These are phyloP conservation scores for Hyaloperonospora arabidopsidis DNA, from an alignment of 352 stramenopile species.

Conservation along the genomic window DNA sequence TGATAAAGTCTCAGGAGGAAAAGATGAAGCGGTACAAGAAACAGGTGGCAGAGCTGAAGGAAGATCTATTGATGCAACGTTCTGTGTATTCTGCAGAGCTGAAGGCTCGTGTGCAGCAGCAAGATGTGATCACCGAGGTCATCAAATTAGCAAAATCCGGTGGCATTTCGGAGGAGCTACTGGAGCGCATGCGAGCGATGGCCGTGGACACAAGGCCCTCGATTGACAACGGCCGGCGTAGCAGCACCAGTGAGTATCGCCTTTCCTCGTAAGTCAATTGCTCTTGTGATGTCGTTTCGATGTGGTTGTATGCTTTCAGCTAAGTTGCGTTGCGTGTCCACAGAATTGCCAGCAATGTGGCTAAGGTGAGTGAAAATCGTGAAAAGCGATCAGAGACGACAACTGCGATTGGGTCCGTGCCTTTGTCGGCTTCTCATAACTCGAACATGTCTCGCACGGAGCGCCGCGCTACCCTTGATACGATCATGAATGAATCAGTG, in stretches of 20 bases:
- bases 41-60: constrained; percentile 72
- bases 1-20: constrained; percentile 85
- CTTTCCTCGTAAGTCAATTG: constrained; percentile 26
- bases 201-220: constrained; percentile 63
- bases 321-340: constrained; percentile 13
- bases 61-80: constrained; percentile 72
- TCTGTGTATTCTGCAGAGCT: constrained; percentile 75
- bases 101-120: constrained; percentile 46
- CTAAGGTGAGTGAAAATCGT: constrained; percentile 21
- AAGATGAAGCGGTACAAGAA: constrained; percentile 89
- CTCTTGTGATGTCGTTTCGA: background rate
- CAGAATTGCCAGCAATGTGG: constrained; percentile 15
- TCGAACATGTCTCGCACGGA: constrained; percentile 23
- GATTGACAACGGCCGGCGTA: constrained; percentile 42
- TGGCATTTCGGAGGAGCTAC: constrained; percentile 31
- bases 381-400: constrained; percentile 54
- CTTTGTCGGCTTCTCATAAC: constrained; percentile 46
- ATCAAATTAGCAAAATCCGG: constrained; percentile 51
- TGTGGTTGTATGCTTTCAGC: background rate
- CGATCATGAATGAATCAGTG: constrained; percentile 44
- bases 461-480: constrained; percentile 38
- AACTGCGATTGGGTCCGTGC: constrained; percentile 49
- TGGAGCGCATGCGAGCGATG: constrained; percentile 54
- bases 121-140: constrained; percentile 30
- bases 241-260: constrained; percentile 21